Percentiles rank a stretch among this genome's conserved stretches.
phyloP scores from a whole-genome alignment of 805 yeast species.

The Saturnispora halmiae region DNA sequence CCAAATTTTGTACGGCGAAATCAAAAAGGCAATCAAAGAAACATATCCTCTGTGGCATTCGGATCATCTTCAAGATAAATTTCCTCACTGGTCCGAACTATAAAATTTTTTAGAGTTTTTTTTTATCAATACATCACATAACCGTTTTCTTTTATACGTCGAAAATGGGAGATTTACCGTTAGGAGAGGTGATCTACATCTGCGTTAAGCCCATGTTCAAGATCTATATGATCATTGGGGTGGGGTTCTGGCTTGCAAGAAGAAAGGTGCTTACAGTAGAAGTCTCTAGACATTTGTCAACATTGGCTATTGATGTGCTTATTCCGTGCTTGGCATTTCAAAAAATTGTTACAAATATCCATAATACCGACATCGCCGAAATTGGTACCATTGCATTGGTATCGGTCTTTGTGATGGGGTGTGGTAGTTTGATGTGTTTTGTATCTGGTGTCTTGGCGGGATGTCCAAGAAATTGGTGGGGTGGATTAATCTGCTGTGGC shows the following conservation, averaged over 20 bases:
- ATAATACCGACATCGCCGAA: conserved; percentile 57
- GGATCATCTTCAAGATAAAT: conserved; percentile 13
- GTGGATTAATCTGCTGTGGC: conserved; percentile 63
- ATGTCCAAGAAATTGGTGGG: conserved; percentile 65
- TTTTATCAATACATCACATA: no score
- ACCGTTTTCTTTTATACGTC: neutral
- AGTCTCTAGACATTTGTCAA: conserved; percentile 62
- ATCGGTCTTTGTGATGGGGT: conserved; percentile 35
- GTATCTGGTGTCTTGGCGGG: conserved; percentile 40
- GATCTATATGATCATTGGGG: conserved; percentile 59
- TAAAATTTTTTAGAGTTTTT: no score
- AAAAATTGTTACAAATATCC: conserved; percentile 58
- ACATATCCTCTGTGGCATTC: conserved; percentile 28
- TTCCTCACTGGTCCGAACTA: conserved; percentile 23
- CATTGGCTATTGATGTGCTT: conserved; percentile 58
- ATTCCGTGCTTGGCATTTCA: conserved; percentile 71
- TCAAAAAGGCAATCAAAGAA: conserved; percentile 25
- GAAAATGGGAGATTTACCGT: conserved; percentile 12
- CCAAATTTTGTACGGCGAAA: conserved; percentile 28
- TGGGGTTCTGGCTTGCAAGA: conserved; percentile 58
- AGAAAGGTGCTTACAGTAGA: conserved; percentile 56
- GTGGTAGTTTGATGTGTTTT: conserved; percentile 14
- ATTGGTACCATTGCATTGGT: conserved; percentile 56
- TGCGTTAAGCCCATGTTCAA: conserved; percentile 80
- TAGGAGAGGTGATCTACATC: conserved; percentile 65